Conservation (phyloP, 148 eudicot genomes). For the Vaccinium macrocarpon region DNA sequence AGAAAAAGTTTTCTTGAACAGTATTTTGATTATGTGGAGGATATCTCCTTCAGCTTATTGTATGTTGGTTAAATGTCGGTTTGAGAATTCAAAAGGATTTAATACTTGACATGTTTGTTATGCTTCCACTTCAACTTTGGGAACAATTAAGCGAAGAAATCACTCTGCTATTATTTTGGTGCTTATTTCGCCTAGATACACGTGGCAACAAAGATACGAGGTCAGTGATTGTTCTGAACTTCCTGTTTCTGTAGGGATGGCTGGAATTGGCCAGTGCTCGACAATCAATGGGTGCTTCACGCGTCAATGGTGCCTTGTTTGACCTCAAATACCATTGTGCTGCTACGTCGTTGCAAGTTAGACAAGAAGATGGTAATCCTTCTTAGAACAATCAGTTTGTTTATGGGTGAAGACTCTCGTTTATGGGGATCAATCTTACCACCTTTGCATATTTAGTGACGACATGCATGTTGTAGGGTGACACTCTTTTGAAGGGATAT, state of each 20-base stretch:
- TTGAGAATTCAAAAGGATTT: neutral
- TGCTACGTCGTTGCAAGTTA: constrained; percentile 58
- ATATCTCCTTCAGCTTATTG: neutral
- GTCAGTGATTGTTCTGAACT: neutral
- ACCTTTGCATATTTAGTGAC: neutral
- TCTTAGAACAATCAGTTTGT: neutral
- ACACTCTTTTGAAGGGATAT: neutral
- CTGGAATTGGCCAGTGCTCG: constrained; percentile 80
- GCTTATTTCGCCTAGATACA: neutral
- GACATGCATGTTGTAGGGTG: neutral
- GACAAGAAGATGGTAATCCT: constrained; percentile 40
- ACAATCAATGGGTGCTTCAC: constrained; percentile 83
- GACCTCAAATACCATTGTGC: constrained; percentile 75
- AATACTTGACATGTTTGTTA: neutral
- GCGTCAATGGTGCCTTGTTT: constrained; percentile 60
- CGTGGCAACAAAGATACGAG: neutral
- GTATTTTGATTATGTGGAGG: neutral
- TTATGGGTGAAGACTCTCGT: neutral
- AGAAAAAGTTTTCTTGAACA: neutral
- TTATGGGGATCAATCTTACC: neutral
- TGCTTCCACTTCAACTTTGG: constrained; percentile 2
- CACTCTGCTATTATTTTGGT: neutral
- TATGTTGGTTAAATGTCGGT: neutral
- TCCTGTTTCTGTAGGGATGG: constrained; percentile 53
- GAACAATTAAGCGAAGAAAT: neutral